Percentiles rank a stretch among this genome's conserved stretches.
Conservation (phyloP, 768 basidiomycete species). For the Russula emetica region DNA sequence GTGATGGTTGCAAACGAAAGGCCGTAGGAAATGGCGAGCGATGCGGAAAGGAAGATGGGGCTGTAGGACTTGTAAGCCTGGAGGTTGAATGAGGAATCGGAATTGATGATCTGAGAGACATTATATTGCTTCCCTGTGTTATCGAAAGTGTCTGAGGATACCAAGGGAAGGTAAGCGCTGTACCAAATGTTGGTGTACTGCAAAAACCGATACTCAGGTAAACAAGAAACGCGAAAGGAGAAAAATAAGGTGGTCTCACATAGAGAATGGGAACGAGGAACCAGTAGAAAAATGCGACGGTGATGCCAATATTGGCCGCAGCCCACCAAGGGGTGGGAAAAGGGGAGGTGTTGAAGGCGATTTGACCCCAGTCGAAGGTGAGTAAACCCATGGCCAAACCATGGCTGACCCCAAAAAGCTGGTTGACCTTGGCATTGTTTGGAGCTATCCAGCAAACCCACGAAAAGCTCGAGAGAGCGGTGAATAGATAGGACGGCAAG, state of each 20-base stretch:
- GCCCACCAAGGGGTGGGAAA: slow-evolving; percentile 83
- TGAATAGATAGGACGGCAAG: slow-evolving; percentile 20
- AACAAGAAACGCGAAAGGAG: neutral
- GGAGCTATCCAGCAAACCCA: slow-evolving; percentile 69
- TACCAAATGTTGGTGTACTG: slow-evolving; percentile 34
- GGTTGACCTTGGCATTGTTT: slow-evolving; percentile 62
- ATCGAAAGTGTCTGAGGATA: slow-evolving; percentile 60
- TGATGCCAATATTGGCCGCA: slow-evolving; percentile 59
- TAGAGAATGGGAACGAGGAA: slow-evolving; percentile 59
- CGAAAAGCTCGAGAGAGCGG: slow-evolving; percentile 36
- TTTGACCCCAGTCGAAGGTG: slow-evolving; percentile 81
- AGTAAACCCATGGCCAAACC: slow-evolving; percentile 57
- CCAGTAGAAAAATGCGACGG: slow-evolving; percentile 69
- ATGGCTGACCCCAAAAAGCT: slow-evolving; percentile 59
- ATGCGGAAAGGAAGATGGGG: slow-evolving; percentile 58
- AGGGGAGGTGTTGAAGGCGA: slow-evolving; percentile 63
- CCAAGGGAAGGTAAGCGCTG: slow-evolving; percentile 42
- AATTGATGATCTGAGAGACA: slow-evolving; percentile 50
- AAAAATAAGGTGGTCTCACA: slow-evolving; percentile 18
- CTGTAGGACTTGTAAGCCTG: slow-evolving; percentile 53
- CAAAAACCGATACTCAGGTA: neutral
- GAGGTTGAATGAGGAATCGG: slow-evolving; percentile 52
- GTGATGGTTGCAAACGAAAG: slow-evolving; percentile 79
- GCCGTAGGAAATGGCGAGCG: slow-evolving; percentile 77
- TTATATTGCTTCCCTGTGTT: slow-evolving; percentile 58